Base-by-base conservation (phyloP, 192 early-diverging fungal species). In the Coemansia sp. region DNA sequence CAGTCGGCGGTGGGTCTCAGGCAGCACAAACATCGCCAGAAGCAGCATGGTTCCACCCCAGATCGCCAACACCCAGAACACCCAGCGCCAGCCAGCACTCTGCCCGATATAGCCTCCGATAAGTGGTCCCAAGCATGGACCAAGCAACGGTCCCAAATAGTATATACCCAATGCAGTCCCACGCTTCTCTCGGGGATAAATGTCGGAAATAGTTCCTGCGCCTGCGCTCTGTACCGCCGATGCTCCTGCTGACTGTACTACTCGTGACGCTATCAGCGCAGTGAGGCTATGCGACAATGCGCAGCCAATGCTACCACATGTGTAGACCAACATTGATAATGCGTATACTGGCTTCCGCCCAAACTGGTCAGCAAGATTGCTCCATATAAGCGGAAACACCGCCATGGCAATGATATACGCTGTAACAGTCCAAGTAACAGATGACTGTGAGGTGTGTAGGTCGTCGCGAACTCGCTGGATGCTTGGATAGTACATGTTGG, bases 21-120 rank as follows among this genome's bases (percentile, higher is more conserved):
- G 86, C 59, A 89, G 53, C 29, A 86, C 80, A 62, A 88, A 77
- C n/a, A 83, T 69, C 1, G 78, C 79, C 16, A 85, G 34, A 17
- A 87, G 51, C 27, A 79, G 56, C 59, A 88, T 67, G 14, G 77
- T 40, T 1, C 85, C 88, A 60, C 80, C 79, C 62, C 87, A 72
- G 19, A 89, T 89, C 3, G 81, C 50, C 36, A 84, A 77, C 14
- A 86, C 72, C 79, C 87, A 88, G 61, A 89, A 91, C 13, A 87
- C 68, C 83, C 83, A 86, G 21, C 81, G 83, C 87, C 87, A 88
- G 24, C 78, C 77, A 6, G 72, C 64, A 14, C n/a, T 59, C 50
- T 88, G 65, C 2, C 84, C 82, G 29, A 85, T 71, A 37, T 83
- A 81, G 6, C 87, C 87, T 14, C 87, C 87, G 64, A 88, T 69